phyloP scores from a whole-genome alignment of 345 rosid genomes.

The Eucalyptus regnans region DNA sequence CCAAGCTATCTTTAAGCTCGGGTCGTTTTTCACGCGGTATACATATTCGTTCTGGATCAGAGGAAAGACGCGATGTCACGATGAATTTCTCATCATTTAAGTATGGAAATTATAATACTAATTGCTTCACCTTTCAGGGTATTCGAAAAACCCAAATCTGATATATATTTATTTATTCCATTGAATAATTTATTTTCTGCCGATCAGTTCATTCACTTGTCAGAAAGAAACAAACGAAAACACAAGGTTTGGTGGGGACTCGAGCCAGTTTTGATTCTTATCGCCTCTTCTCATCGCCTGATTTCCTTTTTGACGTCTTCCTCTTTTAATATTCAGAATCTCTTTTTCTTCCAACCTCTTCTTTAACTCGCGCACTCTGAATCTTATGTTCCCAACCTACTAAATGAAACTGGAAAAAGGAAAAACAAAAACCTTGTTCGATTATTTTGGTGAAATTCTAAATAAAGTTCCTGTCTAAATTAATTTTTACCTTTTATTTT shows the following conservation, averaged over 20 bases:
- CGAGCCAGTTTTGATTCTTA: neutral
- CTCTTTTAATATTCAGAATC: neutral
- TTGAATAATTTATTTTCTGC: neutral
- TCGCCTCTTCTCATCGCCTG: neutral
- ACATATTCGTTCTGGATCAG: neutral
- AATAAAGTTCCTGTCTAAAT: neutral
- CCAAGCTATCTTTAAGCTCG: neutral
- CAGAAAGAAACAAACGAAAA: neutral
- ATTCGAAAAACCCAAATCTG: neutral
- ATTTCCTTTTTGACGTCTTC: neutral
- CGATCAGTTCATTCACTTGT: neutral
- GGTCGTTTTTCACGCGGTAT: neutral
- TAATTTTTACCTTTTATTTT: neutral
- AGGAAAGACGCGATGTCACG: neutral
- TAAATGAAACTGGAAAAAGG: neutral
- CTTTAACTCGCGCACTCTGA: neutral
- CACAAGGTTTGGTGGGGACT: neutral
- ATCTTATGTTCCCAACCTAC: neutral
- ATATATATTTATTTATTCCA: neutral
- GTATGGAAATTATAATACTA: neutral
- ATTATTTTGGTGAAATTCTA: neutral
- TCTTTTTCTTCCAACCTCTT: neutral
- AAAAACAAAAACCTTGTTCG: neutral
- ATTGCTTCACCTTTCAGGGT: neutral
- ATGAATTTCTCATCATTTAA: neutral